These are phyloP conservation scores for Gastrodia elata DNA, from an alignment of 106 monocot species.

Conservation along the genomic window DNA sequence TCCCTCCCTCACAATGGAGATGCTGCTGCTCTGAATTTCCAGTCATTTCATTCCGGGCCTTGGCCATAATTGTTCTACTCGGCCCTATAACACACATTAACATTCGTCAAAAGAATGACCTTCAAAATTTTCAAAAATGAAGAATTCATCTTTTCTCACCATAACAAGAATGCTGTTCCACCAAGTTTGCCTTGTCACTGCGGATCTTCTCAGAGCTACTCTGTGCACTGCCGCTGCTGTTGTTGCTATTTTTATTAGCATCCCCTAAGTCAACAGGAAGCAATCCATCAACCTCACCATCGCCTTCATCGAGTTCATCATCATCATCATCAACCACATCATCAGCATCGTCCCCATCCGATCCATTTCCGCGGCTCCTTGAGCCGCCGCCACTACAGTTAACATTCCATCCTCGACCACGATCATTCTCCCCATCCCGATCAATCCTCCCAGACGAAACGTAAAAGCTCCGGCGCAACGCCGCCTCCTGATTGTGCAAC, in stretches of 20 bases:
- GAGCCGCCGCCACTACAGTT: neutral
- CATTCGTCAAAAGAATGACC: neutral
- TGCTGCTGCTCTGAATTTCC: conserved; percentile 14
- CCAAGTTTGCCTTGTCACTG: conserved; percentile 9
- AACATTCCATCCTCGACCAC: conserved; percentile 12
- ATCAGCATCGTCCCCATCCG: conserved; percentile 21
- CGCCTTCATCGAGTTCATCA: conserved; percentile 36
- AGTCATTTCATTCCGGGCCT: conserved; percentile 11
- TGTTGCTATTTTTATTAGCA: conserved; percentile 26
- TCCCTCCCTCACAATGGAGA: conserved; percentile 13
- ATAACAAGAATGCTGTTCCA: conserved; percentile 24
- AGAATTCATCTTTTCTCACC: conserved; percentile 19
- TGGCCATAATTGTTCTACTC: conserved; percentile 15
- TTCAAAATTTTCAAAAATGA: neutral
- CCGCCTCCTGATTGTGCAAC: conserved; percentile 9
- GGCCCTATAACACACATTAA: conserved; percentile 20
- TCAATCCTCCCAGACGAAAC: neutral
- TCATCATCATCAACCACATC: conserved; percentile 26
- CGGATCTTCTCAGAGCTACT: conserved; percentile 45
- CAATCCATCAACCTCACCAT: conserved; percentile 38
- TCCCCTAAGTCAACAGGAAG: conserved; percentile 19
- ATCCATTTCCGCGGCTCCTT: conserved; percentile 9
- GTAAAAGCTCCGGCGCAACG: conserved; percentile 5
- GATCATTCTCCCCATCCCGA: neutral
- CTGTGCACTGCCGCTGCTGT: conserved; percentile 52